These are phyloP conservation scores for Dacryopinax primogenitus DNA, from an alignment of 768 basidiomycete species.

Conservation along the genomic window DNA sequence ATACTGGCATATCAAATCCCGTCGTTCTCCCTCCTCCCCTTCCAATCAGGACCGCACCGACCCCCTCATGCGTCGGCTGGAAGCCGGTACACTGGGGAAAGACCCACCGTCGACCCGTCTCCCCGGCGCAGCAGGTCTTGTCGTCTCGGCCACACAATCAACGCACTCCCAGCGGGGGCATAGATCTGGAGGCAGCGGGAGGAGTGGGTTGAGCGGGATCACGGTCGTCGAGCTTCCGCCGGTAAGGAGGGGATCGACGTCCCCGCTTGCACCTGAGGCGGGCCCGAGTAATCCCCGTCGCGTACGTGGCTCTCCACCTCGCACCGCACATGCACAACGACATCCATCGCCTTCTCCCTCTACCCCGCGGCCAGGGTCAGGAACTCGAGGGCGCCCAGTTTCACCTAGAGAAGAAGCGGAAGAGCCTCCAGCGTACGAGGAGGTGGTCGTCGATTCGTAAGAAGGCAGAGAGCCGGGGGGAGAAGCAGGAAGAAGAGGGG, in stretches of 20 bases:
- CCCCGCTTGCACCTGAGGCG: background rate
- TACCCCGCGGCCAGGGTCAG: background rate
- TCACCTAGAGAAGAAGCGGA: background rate
- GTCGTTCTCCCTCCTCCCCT: background rate
- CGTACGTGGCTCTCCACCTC: too few relatives aligned
- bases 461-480: background rate
- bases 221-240: background rate
- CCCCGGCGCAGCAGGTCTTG: background rate
- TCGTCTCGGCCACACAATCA: background rate
- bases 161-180: background rate
- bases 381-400: background rate
- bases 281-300: too few relatives aligned
- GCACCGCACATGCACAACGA: too few relatives aligned
- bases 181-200: background rate
- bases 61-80: background rate
- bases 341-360: too few relatives aligned
- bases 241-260: background rate
- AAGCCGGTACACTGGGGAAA: background rate
- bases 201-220: background rate
- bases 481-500: background rate
- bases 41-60: background rate
- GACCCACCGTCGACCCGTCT: background rate
- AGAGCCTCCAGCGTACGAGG: slow-evolving; percentile 1
- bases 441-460: background rate
- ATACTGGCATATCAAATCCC: slow-evolving; percentile 9